phyloP scores from a whole-genome alignment of 192 early-diverging fungal species.

The Chytriomyces sp. region DNA sequence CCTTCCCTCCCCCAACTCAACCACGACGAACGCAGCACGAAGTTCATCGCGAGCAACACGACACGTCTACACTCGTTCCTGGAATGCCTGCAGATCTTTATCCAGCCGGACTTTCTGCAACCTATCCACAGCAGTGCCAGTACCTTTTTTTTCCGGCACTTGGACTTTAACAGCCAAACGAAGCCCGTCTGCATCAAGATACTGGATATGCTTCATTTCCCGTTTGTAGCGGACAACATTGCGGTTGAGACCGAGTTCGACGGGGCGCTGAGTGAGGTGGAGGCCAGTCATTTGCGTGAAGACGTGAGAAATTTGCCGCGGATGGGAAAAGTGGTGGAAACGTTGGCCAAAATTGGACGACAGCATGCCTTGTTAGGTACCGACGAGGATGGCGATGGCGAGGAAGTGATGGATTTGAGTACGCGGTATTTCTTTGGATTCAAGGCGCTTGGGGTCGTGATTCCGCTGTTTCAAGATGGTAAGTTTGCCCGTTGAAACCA shows the following conservation, averaged over 20 bases:
- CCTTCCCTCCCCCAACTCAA: background rate
- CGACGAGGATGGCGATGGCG: background rate
- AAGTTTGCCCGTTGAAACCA: background rate
- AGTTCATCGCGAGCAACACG: conserved; percentile 3
- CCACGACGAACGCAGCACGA: background rate
- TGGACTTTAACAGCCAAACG: background rate
- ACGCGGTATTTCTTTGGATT: conserved; percentile 22
- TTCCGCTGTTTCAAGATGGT: conserved; percentile 17
- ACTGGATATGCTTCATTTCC: conserved; percentile 35
- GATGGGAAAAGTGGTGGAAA: background rate
- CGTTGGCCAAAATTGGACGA: background rate
- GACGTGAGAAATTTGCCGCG: background rate
- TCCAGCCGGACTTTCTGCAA: conserved; percentile 21
- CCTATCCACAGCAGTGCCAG: background rate
- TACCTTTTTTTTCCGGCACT: conserved; percentile 27
- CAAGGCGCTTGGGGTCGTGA: conserved; percentile 8
- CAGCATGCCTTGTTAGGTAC: background rate
- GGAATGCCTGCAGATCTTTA: conserved; percentile 24
- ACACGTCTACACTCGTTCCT: conserved; percentile 13
- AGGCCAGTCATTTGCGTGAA: too few species aligned
- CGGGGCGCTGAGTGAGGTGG: too few species aligned
- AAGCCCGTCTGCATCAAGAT: conserved; percentile 23
- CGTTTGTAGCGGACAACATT: conserved; percentile 20
- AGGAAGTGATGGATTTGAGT: conserved; percentile 1
- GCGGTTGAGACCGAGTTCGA: conserved; percentile 8